These are phyloP conservation scores for Fusarium compactum DNA, from an alignment of 2,329 filamentous ascomycete genomes.

Conservation along the genomic window DNA sequence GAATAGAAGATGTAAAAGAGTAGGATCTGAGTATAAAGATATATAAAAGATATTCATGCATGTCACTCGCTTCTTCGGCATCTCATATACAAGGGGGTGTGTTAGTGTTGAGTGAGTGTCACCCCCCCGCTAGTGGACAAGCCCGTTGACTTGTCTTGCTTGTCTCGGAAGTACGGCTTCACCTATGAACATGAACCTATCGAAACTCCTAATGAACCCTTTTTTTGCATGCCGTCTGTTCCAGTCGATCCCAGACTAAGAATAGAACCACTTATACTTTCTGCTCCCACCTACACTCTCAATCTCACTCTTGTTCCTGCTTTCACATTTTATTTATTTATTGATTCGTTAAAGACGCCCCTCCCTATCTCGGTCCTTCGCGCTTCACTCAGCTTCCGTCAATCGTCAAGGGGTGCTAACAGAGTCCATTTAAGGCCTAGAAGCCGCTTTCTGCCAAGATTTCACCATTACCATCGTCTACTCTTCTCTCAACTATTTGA, in stretches of 20 bases:
- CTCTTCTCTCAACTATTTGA: not conserved
- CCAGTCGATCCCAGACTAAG: conserved; percentile 22
- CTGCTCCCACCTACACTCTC: not conserved
- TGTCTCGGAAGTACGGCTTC: conserved; percentile 50
- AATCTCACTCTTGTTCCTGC: not conserved
- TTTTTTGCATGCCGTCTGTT: conserved; percentile 25
- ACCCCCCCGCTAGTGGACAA: conserved; percentile 32
- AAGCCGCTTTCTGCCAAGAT: not conserved
- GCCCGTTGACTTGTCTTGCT: conserved; percentile 9
- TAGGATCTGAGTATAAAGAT: not conserved
- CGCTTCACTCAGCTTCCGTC: not conserved
- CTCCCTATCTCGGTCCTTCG: not conserved
- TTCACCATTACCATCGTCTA: not conserved
- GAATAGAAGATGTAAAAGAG: not conserved
- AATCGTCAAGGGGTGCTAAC: not conserved
- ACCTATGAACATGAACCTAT: conserved; percentile 20
- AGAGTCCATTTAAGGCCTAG: not conserved
- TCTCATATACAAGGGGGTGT: conserved; percentile 10
- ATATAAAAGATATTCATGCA: not conserved
- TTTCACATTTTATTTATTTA: not conserved
- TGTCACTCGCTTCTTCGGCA: conserved; percentile 38
- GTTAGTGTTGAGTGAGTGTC: no score
- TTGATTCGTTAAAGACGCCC: not conserved
- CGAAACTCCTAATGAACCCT: conserved; percentile 19
- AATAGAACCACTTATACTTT: conserved; percentile 11